Percentiles rank a stretch among this genome's conserved stretches.
Conservation (phyloP, 139 green algal species). For the Chlamydomonas sp. region DNA sequence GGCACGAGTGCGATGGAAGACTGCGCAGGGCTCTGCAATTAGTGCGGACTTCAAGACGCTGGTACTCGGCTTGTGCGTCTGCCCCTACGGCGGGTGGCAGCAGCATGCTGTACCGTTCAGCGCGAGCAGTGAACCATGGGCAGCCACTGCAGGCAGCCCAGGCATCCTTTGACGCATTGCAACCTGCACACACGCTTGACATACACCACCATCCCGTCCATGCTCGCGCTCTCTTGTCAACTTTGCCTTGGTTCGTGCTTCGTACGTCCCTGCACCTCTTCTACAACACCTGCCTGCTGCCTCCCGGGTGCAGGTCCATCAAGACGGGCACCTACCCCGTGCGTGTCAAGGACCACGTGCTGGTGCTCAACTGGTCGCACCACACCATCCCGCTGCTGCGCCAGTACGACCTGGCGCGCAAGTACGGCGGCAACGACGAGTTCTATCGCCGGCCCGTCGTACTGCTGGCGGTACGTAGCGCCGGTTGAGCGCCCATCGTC, state of each 20-base stretch:
- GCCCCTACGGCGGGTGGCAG: too few species aligned
- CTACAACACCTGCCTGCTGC: not conserved
- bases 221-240: too few species aligned
- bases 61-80: too few species aligned
- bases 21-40: too few species aligned
- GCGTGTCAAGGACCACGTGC: constrained; percentile 23
- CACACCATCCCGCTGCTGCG: constrained; percentile 44
- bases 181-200: too few species aligned
- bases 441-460: constrained; percentile 46
- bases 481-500: too few species aligned
- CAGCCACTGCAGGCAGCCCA: too few species aligned
- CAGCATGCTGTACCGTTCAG: too few species aligned
- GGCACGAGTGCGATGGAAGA: not conserved
- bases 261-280: not conserved
- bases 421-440: constrained; percentile 21
- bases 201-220: too few species aligned
- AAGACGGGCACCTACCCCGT: constrained; percentile 40
- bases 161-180: too few species aligned
- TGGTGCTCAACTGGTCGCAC: constrained; percentile 43
- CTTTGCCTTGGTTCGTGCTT: not conserved
- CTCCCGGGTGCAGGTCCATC: constrained; percentile 15
- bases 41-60: too few species aligned
- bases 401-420: constrained; percentile 3
- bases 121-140: too few species aligned
- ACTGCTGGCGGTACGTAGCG: constrained; percentile 24